A percentile compares a stretch with the other conserved stretches of the same genome.
These are phyloP conservation scores for Urtica urens DNA, from an alignment of 306 rosid genomes.

Conservation along the genomic window DNA sequence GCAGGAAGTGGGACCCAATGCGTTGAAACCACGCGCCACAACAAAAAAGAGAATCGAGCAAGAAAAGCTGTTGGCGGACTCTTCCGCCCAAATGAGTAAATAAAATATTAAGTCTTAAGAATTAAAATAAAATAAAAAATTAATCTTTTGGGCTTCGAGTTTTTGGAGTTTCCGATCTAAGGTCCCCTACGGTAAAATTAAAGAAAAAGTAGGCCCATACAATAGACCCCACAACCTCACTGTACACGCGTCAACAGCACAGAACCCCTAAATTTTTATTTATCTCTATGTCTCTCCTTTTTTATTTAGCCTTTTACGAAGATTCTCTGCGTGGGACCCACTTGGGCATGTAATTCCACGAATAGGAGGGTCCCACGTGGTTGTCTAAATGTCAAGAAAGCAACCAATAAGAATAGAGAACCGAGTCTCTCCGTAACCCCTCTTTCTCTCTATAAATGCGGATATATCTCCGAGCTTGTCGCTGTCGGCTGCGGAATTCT, in stretches of 20 bases:
- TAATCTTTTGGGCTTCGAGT: conserved; percentile 1
- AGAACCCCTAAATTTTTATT: conserved; percentile 19
- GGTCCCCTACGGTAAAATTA: too few relatives aligned
- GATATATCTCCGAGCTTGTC: conserved; percentile 51
- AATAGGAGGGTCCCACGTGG: conserved; percentile 60
- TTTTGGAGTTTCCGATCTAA: too few relatives aligned
- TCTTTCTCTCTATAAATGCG: conserved; percentile 34
- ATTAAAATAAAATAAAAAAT: neutral
- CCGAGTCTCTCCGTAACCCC: conserved; percentile 33
- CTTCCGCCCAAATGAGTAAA: neutral
- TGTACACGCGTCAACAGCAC: conserved; percentile 49
- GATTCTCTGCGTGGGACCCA: conserved; percentile 41
- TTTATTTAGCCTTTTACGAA: conserved; percentile 22
- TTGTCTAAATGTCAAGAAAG: conserved; percentile 43
- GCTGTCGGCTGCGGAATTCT: conserved; percentile 45
- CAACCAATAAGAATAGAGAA: conserved; percentile 47
- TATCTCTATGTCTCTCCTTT: conserved; percentile 12
- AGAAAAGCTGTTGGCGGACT: conserved; percentile 5
- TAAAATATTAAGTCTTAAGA: neutral
- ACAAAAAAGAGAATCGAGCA: neutral
- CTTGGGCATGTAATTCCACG: conserved; percentile 38
- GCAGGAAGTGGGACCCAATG: neutral
- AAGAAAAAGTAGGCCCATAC: conserved; percentile 14
- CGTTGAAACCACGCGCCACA: conserved; percentile 15
- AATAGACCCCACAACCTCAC: conserved; percentile 9